phyloP scores from a whole-genome alignment of 2,329 filamentous ascomycete genomes.

The Pestalotiopsis sp. region DNA sequence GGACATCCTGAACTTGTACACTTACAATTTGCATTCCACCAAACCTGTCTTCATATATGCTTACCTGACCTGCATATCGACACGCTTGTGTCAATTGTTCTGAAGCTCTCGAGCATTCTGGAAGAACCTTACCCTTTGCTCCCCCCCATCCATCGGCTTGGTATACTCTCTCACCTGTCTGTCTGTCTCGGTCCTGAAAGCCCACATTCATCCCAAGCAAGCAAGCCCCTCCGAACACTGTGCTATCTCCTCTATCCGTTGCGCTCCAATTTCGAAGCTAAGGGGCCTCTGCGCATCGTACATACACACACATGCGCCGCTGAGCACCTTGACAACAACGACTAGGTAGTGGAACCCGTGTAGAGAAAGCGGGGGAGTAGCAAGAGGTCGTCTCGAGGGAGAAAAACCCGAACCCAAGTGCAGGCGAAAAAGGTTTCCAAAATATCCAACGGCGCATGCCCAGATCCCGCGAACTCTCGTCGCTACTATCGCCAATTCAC shows the following conservation, averaged over 20 bases:
- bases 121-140: not conserved
- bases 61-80: not conserved
- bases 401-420: constrained; percentile 10
- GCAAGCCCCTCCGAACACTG: not conserved
- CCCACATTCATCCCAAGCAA: not conserved
- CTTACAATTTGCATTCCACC: not conserved
- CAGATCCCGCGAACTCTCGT: not conserved
- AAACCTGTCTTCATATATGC: not conserved
- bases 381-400: not conserved
- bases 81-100: not conserved
- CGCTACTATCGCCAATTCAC: constrained; percentile 11
- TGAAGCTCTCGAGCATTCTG: not conserved
- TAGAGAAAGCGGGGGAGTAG: not conserved
- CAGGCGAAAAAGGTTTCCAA: not conserved
- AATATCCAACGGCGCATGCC: not conserved
- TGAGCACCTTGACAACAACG: not conserved
- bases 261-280: not conserved
- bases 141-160: not conserved
- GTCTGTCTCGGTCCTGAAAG: not conserved
- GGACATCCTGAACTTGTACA: not conserved
- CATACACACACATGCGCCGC: not conserved
- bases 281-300: not conserved
- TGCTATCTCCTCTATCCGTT: not conserved
- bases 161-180: not conserved
- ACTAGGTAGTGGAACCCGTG: constrained; percentile 11